Conservation (phyloP, 768 basidiomycete species). For the Mycena pura region DNA sequence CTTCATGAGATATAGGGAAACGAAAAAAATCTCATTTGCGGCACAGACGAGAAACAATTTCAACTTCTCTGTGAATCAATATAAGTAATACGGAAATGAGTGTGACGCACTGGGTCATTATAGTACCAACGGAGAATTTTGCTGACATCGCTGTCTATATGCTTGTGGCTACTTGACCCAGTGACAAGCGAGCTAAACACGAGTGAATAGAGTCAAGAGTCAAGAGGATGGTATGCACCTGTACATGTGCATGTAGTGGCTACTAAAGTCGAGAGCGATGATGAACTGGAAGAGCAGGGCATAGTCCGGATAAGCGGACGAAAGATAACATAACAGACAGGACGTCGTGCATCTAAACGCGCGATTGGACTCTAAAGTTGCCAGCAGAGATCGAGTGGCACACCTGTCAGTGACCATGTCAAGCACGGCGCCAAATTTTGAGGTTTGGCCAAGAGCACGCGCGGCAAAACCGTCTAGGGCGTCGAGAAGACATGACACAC, state of each 20-base stretch:
- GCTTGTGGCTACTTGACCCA: conserved; percentile 92
- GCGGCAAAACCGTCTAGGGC: conserved; percentile 96
- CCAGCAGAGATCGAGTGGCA: conserved; percentile 32
- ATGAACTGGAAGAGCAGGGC: conserved; percentile 92
- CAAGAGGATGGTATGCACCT: conserved; percentile 61
- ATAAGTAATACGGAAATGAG: background rate
- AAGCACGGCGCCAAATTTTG: conserved; percentile 95
- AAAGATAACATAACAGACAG: conserved; percentile 91
- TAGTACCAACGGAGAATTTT: conserved; percentile 93
- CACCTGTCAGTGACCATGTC: conserved; percentile 99
- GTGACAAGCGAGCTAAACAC: conserved; percentile 89
- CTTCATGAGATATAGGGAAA: conserved; percentile 92
- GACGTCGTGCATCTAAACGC: conserved; percentile 88
- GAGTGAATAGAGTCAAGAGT: conserved; percentile 7
- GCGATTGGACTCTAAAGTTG: conserved; percentile 2
- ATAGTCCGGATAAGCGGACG: conserved; percentile 85
- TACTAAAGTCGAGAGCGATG: conserved; percentile 96
- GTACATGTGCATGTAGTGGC: conserved; percentile 99
- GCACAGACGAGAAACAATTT: conserved; percentile 94
- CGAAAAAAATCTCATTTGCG: conserved; percentile 95
- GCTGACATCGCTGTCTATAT: conserved; percentile 91
- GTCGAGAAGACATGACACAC: conserved; percentile 90
- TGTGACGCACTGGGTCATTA: conserved; percentile 79
- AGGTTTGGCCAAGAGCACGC: conserved; percentile 85
- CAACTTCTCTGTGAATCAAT: conserved; percentile 50